phyloP scores from a whole-genome alignment of 345 rosid species.

The Eucalyptus pauciflora region DNA sequence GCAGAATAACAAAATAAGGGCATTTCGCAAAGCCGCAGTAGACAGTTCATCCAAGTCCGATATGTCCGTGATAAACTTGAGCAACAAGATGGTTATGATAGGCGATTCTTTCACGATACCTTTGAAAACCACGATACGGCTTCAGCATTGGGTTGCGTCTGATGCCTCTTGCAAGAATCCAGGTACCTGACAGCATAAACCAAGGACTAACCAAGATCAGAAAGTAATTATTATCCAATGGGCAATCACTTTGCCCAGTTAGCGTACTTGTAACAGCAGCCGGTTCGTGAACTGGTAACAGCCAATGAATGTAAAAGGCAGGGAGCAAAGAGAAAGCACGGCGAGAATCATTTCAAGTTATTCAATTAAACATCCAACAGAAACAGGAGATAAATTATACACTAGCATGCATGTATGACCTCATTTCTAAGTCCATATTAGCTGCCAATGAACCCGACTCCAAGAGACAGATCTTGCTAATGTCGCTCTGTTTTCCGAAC shows the following conservation, averaged over 20 bases:
- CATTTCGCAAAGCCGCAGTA: background rate
- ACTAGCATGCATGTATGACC: background rate
- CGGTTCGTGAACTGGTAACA: background rate
- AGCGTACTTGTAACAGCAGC: background rate
- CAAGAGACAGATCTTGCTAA: background rate
- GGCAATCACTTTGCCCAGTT: background rate
- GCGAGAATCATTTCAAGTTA: background rate
- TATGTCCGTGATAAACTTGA: background rate
- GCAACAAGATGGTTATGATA: background rate
- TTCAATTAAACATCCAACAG: background rate
- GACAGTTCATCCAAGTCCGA: background rate
- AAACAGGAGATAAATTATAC: background rate
- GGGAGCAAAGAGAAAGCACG: background rate
- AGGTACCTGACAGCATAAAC: slow-evolving; percentile 13
- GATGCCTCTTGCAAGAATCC: slow-evolving; percentile 27
- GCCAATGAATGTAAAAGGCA: background rate
- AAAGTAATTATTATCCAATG: background rate
- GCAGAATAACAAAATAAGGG: background rate
- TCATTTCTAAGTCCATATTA: background rate
- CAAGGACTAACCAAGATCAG: background rate
- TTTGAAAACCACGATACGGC: slow-evolving; percentile 26
- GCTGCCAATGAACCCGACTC: background rate
- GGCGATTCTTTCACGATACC: background rate
- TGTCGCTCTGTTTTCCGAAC: background rate
- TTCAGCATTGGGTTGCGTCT: slow-evolving; percentile 13